A percentile compares a stretch with the other conserved stretches of the same genome.
Conservation (phyloP, 768 basidiomycete genomes). For the Trametes maxima region DNA sequence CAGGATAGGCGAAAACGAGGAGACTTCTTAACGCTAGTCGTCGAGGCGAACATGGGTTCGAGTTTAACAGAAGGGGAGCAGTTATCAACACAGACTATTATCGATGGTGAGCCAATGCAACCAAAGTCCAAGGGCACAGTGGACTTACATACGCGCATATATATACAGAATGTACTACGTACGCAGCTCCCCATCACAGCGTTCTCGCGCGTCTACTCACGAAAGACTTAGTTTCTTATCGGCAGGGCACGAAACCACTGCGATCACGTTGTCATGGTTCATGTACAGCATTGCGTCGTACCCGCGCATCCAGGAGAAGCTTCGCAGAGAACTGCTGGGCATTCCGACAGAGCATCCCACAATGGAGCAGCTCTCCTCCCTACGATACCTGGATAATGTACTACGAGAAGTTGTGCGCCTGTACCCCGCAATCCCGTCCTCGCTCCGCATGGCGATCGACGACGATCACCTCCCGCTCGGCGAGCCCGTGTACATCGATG, state of each 20-base stretch:
- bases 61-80: slow-evolving; percentile 29
- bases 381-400: slow-evolving; percentile 69
- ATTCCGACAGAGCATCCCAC: slow-evolving; percentile 41
- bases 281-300: slow-evolving; percentile 38
- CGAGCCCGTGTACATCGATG: slow-evolving; percentile 26
- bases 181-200: slow-evolving; percentile 26
- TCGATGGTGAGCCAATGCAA: slow-evolving; percentile 29
- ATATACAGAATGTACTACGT: background rate
- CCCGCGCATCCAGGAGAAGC: slow-evolving; percentile 39
- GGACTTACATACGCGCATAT: too few relatives aligned
- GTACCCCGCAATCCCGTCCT: slow-evolving; percentile 51
- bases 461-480: slow-evolving; percentile 55
- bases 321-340: slow-evolving; percentile 39
- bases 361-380: slow-evolving; percentile 65
- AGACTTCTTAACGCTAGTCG: slow-evolving; percentile 32
- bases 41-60: slow-evolving; percentile 33
- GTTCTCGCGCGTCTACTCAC: too few relatives aligned
- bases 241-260: slow-evolving; percentile 38
- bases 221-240: slow-evolving; percentile 30
- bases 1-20: slow-evolving; percentile 31
- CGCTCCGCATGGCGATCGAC: slow-evolving; percentile 47
- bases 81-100: slow-evolving; percentile 37
- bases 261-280: slow-evolving; percentile 33
- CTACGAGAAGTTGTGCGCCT: slow-evolving; percentile 61
- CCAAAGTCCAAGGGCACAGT: too few relatives aligned